Evolutionary conservation across 2,329 filamentous ascomycete species (phyloP), one percentile per base, ranked within the genome.

Genomic region (Aspergillus floridensis): DNA sequence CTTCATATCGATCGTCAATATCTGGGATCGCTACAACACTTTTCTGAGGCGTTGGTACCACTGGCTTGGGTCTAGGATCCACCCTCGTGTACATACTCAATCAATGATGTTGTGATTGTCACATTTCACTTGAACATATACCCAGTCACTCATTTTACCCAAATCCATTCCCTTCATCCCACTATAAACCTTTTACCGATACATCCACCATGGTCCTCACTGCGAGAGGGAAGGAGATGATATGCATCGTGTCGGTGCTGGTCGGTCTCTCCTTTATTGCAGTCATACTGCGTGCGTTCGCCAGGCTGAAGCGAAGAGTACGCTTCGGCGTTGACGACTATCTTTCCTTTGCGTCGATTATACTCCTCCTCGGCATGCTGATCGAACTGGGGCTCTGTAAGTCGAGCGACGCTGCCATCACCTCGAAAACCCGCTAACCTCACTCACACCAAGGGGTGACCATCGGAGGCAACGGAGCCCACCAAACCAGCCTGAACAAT

Each of bases 281-380:
- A 2, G 68, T 71, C 4, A 58, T 66, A 2, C 35, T 73, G 26
- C 69, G 71, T 16, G 57, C 69, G 19, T 38, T 68, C 31, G 71
- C 71, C 49, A 67, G 71, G 14, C 35, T 70, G 4, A 68, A 65
- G 46, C 65, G 71, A 29, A 65, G 68, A 63, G 69, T 74, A 10
- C 57, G 59, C 6, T 68, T 74, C 32, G 71, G 68, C 0, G 22
- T 70, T n/a, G 70, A 74, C 61, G 71, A 74, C 57, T 72, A 73
- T 53, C 65, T 74, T 14, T 70, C 66, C 51, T 62, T 71, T 19
- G 3, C 65, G 0, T 69, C 70, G 6, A 66, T 69, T 51, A 51
- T 65, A 21, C 60, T 73, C 10, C 56, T 74, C 26, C 55, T 72
- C 51, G 68, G 58, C 4, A 74, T 74, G 71, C 53, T 72, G 31